Evolutionary conservation across 2,329 filamentous ascomycete genomes (phyloP), one percentile per base, ranked within the genome.

Genomic region (Diaporthe ampelina): DNA sequence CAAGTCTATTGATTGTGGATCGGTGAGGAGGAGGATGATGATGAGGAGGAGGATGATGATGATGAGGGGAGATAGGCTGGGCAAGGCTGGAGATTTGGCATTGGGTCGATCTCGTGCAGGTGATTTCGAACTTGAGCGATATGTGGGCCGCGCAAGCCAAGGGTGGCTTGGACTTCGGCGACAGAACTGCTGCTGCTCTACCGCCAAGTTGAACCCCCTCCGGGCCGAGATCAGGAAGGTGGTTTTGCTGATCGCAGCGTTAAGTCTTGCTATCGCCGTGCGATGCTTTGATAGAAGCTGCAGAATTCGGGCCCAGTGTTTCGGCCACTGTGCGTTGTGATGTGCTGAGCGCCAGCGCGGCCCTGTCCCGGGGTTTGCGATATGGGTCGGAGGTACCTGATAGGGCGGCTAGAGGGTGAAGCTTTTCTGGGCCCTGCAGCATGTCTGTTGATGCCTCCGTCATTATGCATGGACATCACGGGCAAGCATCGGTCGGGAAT

Each of bases 91-190:
- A 50, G 21, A 24, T 17, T 68, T 37, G 63, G 32, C 13, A 54
- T 52, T 24, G 61, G 45, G 61, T 26, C 61, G 61, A 68, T 68
- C 48, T 13, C n/a, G 63, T 68, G 63, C 63, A 68, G 45, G 61
- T 67, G 35, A 15, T 24, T 67, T 37, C 24, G 24, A 19, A 11
- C 29, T 19, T 56, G 10, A n/a, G 56, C 9, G 26, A 67, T 37
- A 19, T 61, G 61, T 67, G 43, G 61, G 61, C 61, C 43, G 61
- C 61, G 61, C 61, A 67, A 67, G 63, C 63, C 63, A 68, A 54
- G 63, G 63, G 32, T 68, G 63, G 63, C 63, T 68, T 68, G 63
- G 63, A 54, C 58, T 63, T 48, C 7, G 15, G 45, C 45, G 29
- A 67, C 21, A 29, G 40, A 17, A 21, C 19, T 32, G 52, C 13